A percentile compares a stretch with the other conserved stretches of the same genome.
phyloP scores from a whole-genome alignment of 208 protist species.

The Endotrypanum monterogeii region DNA sequence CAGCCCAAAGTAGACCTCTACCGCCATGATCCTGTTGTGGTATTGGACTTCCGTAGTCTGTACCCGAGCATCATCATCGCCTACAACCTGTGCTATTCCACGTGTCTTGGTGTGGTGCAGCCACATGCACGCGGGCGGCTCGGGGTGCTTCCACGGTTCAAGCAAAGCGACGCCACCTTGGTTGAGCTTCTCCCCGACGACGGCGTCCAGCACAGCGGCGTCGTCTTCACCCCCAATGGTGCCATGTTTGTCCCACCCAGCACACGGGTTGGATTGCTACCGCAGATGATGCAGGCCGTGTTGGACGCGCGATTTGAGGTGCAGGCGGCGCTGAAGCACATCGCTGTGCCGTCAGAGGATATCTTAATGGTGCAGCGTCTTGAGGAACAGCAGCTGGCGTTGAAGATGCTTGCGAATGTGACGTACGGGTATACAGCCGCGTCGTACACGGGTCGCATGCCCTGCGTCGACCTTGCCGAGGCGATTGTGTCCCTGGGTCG shows the following conservation, averaged over 20 bases:
- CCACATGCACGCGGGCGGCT: slow-evolving; percentile 42
- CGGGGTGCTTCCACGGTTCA: slow-evolving; percentile 67
- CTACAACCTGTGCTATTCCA: slow-evolving; percentile 99
- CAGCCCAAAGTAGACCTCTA: slow-evolving; percentile 75
- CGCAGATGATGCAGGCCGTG: slow-evolving; percentile 73
- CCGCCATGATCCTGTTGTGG: slow-evolving; percentile 93
- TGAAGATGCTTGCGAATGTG: slow-evolving; percentile 99
- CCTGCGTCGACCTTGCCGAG: slow-evolving; percentile 96
- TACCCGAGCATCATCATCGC: slow-evolving; percentile 99
- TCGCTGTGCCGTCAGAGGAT: slow-evolving; percentile 56
- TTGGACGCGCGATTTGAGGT: slow-evolving; percentile 86
- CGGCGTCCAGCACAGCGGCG: slow-evolving; percentile 23
- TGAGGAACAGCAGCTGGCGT: slow-evolving; percentile 97
- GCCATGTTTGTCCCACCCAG: slow-evolving; percentile 69
- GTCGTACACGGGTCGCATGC: slow-evolving; percentile 97
- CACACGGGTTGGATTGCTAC: slow-evolving; percentile 68
- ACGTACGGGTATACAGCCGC: slow-evolving; percentile 99
- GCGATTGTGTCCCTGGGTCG: slow-evolving; percentile 98
- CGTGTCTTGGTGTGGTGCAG: slow-evolving; percentile 74
- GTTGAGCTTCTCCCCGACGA: slow-evolving; percentile 79
- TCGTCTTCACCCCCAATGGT: slow-evolving; percentile 76
- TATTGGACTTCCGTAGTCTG: slow-evolving; percentile 99
- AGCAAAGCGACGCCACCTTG: slow-evolving; percentile 43
- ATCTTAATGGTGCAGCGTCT: slow-evolving; percentile 65
- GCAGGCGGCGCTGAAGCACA: slow-evolving; percentile 69